These are phyloP conservation scores for Leishmania martiniquensis DNA, from an alignment of 208 protist species.

Conservation along the genomic window DNA sequence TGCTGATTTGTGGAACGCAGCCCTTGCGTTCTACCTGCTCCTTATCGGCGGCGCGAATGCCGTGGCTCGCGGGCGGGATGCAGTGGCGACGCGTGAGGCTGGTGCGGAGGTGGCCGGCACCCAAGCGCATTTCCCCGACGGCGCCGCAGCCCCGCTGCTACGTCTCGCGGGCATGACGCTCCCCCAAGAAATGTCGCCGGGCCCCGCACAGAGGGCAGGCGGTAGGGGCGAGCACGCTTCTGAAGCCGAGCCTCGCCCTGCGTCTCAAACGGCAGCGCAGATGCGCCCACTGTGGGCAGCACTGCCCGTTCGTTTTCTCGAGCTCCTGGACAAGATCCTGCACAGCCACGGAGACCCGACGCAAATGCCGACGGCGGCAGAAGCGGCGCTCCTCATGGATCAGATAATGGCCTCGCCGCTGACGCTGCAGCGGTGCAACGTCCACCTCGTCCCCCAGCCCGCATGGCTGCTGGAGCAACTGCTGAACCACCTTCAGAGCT, in stretches of 20 bases:
- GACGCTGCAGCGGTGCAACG: not conserved
- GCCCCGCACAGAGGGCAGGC: not conserved
- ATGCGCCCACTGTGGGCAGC: not conserved
- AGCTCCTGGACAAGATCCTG: not conserved
- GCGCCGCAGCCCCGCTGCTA: not conserved
- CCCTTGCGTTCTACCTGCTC: not conserved
- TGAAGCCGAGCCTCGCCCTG: not conserved
- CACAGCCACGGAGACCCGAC: not conserved
- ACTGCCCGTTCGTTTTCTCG: not conserved
- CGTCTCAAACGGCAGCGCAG: not conserved
- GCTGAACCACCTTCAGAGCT: not conserved
- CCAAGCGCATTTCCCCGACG: not conserved
- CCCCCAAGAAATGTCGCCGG: not conserved
- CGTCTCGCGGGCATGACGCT: not conserved
- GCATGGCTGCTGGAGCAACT: not conserved
- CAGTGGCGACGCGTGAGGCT: not conserved
- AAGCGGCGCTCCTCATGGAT: not conserved
- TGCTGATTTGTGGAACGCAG: not conserved
- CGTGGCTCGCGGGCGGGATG: not conserved
- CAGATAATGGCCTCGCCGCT: not conserved
- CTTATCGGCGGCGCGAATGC: not conserved
- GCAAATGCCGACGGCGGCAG: not conserved
- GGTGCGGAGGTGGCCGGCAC: not conserved
- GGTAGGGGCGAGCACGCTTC: not conserved
- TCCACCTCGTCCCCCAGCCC: not conserved